phyloP scores from a whole-genome alignment of 306 rosid genomes.

The Trifolium fragiferum region DNA sequence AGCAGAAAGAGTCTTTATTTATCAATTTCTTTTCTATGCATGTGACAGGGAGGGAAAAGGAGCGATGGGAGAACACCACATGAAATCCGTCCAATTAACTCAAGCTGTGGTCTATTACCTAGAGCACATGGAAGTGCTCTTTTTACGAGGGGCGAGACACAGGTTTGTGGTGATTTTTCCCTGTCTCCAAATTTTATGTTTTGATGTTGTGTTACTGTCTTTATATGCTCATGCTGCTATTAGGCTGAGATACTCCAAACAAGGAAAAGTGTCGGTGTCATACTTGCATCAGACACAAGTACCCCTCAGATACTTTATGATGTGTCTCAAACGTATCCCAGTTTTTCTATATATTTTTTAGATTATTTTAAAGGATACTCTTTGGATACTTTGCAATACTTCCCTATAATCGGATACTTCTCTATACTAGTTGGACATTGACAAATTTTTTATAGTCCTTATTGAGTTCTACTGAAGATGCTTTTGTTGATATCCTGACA shows the following conservation, averaged over 20 bases:
- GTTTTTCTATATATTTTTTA: neutral
- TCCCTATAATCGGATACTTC: neutral
- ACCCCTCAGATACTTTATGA: neutral
- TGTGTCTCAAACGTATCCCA: neutral
- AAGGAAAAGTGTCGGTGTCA: neutral
- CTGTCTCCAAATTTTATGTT: constrained; percentile 35
- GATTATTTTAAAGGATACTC: neutral
- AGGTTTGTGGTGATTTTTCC: constrained; percentile 59
- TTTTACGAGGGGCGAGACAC: constrained; percentile 98
- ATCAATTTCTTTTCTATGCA: constrained; percentile 33
- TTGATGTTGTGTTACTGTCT: constrained; percentile 31
- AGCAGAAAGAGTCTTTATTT: constrained; percentile 32
- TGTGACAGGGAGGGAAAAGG: constrained; percentile 82
- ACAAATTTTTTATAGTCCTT: neutral
- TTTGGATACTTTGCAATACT: neutral
- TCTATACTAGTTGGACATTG: neutral
- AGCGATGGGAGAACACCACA: constrained; percentile 86
- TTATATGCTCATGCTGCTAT: constrained; percentile 18
- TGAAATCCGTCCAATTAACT: constrained; percentile 81
- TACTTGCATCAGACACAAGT: neutral
- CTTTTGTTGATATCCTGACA: neutral
- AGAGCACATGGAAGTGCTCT: constrained; percentile 99
- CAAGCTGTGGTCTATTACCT: constrained; percentile 89
- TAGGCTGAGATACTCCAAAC: neutral
- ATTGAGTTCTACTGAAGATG: neutral